Conservation (phyloP, 768 basidiomycete species). For the Xerocomus spinulosus region DNA sequence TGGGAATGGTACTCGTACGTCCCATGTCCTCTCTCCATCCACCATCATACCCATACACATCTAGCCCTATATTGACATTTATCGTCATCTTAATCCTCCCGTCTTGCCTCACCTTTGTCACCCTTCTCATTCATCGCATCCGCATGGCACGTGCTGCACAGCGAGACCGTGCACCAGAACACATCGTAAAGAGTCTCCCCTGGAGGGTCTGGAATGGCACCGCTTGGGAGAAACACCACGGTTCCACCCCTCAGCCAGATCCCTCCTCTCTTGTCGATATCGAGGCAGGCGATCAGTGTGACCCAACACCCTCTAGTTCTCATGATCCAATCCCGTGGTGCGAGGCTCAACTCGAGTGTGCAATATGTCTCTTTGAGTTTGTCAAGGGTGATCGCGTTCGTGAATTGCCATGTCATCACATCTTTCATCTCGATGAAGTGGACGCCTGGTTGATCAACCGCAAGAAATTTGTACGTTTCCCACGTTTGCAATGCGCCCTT, state of each 20-base stretch:
- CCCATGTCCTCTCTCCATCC: background rate
- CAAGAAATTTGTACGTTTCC: constrained; percentile 77
- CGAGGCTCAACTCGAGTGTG: constrained; percentile 79
- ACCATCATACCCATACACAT: constrained; percentile 7
- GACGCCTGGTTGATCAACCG: constrained; percentile 90
- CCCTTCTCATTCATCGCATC: constrained; percentile 84
- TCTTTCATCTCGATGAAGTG: constrained; percentile 90
- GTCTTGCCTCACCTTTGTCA: constrained; percentile 82
- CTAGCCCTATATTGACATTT: constrained; percentile 80
- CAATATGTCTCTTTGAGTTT: constrained; percentile 89
- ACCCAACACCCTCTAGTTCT: constrained; percentile 23
- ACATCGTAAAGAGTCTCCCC: constrained; percentile 71
- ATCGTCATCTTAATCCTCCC: constrained; percentile 87
- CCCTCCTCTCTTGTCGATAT: constrained; percentile 32
- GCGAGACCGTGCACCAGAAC: constrained; percentile 80
- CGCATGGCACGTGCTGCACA: constrained; percentile 78
- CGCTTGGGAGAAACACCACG: constrained; percentile 75
- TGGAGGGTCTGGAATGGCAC: constrained; percentile 80
- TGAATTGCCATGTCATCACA: constrained; percentile 89
- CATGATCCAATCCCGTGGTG: constrained; percentile 62
- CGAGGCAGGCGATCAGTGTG: constrained; percentile 33
- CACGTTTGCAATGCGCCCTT: constrained; percentile 1
- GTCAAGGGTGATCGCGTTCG: constrained; percentile 84
- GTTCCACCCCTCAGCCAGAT: constrained; percentile 24
- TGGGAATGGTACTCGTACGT: constrained; percentile 93